Evolutionary conservation across 2,329 filamentous ascomycete genomes (phyloP).

Genomic region (Stachybotrys chlorohalonatus): DNA sequence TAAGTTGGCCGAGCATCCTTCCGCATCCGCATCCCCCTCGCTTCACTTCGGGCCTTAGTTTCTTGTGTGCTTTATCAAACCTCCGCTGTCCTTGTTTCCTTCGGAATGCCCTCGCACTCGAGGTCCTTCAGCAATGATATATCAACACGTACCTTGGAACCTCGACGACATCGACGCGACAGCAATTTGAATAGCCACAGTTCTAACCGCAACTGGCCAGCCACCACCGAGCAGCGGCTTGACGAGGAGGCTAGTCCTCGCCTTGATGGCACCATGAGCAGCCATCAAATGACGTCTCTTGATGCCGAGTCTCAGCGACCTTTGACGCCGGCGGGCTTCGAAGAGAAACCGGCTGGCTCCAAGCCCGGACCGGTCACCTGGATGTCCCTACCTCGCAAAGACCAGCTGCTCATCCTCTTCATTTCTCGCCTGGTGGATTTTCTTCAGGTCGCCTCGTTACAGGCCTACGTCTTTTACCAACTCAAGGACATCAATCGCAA

Average conservation of each 20-base stretch:
- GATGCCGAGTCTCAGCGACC: background rate
- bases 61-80: too few relatives aligned
- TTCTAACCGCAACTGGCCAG: background rate
- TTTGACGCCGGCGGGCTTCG: background rate
- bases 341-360: background rate
- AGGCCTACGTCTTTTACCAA: constrained; percentile 69
- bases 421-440: constrained; percentile 65
- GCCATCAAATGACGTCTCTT: background rate
- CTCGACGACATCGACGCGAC: background rate
- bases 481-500: constrained; percentile 56
- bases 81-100: background rate
- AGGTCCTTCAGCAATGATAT: constrained; percentile 6
- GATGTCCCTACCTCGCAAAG: constrained; percentile 60
- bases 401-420: constrained; percentile 61
- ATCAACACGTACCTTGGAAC: background rate
- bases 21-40: too few relatives aligned
- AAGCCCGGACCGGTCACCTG: constrained; percentile 45
- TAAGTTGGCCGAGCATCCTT: too few relatives aligned
- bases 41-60: too few relatives aligned
- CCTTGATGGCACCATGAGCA: background rate
- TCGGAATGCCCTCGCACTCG: background rate
- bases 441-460: constrained; percentile 58
- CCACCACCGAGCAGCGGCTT: background rate
- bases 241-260: constrained; percentile 3
- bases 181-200: background rate